These are phyloP conservation scores for Jatropha podagrica DNA, from an alignment of 441 rosid genomes.

Conservation along the genomic window DNA sequence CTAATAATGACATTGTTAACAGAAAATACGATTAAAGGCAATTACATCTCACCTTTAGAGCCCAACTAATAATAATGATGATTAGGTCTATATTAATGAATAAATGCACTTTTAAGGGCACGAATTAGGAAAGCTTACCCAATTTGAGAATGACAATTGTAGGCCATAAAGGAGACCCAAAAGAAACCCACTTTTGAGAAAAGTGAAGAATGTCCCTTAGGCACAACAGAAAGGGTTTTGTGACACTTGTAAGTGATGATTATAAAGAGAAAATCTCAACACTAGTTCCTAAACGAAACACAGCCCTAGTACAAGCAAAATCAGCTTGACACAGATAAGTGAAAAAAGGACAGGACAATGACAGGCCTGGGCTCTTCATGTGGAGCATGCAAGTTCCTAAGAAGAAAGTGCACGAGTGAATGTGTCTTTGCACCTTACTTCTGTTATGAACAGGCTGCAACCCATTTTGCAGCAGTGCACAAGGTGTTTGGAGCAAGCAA, in stretches of 20 bases:
- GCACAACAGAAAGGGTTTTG: conserved; percentile 28
- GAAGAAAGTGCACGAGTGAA: conserved; percentile 79
- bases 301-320: conserved; percentile 22
- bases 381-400: conserved; percentile 95
- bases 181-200: conserved; percentile 41
- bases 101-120: conserved; percentile 34
- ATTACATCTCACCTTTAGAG: conserved; percentile 44
- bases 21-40: conserved; percentile 25
- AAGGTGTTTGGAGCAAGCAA: conserved; percentile 96
- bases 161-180: conserved; percentile 73
- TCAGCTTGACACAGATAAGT: conserved; percentile 19
- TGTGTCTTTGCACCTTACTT: conserved; percentile 96
- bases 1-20: conserved; percentile 23
- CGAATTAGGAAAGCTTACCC: conserved; percentile 45
- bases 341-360: conserved; percentile 49
- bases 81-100: conserved; percentile 35
- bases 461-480: conserved; percentile 90
- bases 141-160: conserved; percentile 55
- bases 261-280: conserved; percentile 44
- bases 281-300: conserved; percentile 33
- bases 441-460: conserved; percentile 75
- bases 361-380: conserved; percentile 83
- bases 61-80: conserved; percentile 44
- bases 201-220: conserved; percentile 41
- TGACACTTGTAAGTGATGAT: conserved; percentile 33